Conservation (phyloP, 164 flowering plant genomes). For the Nymphaea thermarum region DNA sequence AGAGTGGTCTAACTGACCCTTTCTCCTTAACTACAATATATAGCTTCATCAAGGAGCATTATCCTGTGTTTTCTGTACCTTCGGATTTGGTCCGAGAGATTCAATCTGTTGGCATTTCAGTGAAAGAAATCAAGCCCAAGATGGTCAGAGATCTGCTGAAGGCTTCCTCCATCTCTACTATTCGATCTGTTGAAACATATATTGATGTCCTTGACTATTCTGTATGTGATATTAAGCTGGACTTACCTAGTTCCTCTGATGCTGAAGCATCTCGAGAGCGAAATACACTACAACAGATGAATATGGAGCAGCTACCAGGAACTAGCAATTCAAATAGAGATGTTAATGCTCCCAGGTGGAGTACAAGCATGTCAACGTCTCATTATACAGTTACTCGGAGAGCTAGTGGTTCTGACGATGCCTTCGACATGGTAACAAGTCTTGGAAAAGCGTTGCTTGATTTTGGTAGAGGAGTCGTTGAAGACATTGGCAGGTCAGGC, state of each 20-base stretch:
- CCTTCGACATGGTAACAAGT: constrained; percentile 78
- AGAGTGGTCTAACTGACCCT: constrained; percentile 42
- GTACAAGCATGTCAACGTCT: constrained; percentile 16
- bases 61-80: constrained; percentile 95
- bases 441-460: constrained; percentile 82
- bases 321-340: constrained; percentile 4
- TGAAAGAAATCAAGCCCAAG: constrained; percentile 84
- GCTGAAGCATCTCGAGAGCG: constrained; percentile 14
- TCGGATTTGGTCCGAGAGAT: constrained; percentile 92
- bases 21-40: constrained; percentile 71
- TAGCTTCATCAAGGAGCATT: constrained; percentile 87
- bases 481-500: constrained; percentile 80
- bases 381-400: constrained; percentile 26
- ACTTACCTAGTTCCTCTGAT: constrained; percentile 13
- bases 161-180: constrained; percentile 53
- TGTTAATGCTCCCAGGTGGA: constrained; percentile 16
- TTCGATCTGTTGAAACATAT: constrained; percentile 66
- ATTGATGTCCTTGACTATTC: constrained; percentile 93
- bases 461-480: constrained; percentile 88
- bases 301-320: constrained; percentile 9
- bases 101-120: constrained; percentile 66
- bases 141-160: constrained; percentile 89
- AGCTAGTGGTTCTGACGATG: constrained; percentile 36
- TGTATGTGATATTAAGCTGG: constrained; percentile 61
- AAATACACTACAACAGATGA: constrained; percentile 7